These are phyloP conservation scores for Candida tropicalis DNA, from an alignment of 1,139 yeast species.

Conservation along the genomic window DNA sequence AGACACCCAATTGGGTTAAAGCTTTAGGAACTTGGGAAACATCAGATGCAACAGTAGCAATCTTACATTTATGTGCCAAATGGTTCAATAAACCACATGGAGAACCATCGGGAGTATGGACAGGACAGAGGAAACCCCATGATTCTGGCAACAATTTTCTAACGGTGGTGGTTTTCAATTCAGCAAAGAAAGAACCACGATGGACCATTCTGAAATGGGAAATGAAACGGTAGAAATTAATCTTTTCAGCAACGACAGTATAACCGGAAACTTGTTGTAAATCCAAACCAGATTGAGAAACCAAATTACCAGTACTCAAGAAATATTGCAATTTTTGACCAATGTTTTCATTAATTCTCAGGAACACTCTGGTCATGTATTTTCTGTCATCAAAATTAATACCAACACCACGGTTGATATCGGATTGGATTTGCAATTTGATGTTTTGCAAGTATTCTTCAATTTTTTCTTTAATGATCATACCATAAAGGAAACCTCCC, in stretches of 20 bases:
- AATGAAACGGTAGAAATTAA: slow-evolving; percentile 93
- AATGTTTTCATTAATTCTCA: slow-evolving; percentile 85
- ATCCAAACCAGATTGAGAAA: slow-evolving; percentile 95
- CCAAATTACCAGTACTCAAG: slow-evolving; percentile 94
- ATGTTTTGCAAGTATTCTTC: slow-evolving; percentile 86
- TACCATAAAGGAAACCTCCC: slow-evolving; percentile 96
- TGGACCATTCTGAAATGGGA: slow-evolving; percentile 99
- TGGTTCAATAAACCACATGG: slow-evolving; percentile 99
- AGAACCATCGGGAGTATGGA: slow-evolving; percentile 99
- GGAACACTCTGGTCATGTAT: slow-evolving; percentile 78
- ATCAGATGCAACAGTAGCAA: slow-evolving; percentile 76
- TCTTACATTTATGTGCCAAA: slow-evolving; percentile 91
- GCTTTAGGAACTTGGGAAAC: slow-evolving; percentile 70
- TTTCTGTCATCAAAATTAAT: slow-evolving; percentile 83
- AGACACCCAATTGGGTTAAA: slow-evolving; percentile 76
- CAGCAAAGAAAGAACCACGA: slow-evolving; percentile 99
- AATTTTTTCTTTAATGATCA: slow-evolving; percentile 94
- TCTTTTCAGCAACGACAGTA: slow-evolving; percentile 98
- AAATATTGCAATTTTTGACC: slow-evolving; percentile 95
- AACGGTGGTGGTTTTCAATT: slow-evolving; percentile 94
- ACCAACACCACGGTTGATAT: slow-evolving; percentile 78
- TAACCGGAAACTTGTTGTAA: slow-evolving; percentile 98
- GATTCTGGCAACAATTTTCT: slow-evolving; percentile 96
- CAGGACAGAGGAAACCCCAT: slow-evolving; percentile 99
- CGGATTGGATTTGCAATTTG: slow-evolving; percentile 74